phyloP scores from a whole-genome alignment of 495 filamentous ascomycete genomes.

The Penicillium taxi region DNA sequence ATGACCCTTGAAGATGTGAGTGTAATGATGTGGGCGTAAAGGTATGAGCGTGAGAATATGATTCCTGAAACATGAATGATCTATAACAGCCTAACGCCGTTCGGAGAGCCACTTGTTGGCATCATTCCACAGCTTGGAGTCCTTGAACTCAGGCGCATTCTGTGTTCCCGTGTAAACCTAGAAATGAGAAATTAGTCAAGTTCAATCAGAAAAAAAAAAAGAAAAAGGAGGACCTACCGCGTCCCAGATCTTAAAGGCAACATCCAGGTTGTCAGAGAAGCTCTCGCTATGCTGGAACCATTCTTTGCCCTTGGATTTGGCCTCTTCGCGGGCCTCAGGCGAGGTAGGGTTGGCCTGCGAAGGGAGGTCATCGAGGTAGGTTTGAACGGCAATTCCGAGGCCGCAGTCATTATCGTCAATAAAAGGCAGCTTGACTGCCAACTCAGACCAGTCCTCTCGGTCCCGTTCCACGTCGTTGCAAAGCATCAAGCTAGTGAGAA shows the following conservation, averaged over 20 bases:
- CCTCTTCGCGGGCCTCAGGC: conserved; percentile 51
- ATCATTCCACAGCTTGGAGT: conserved; percentile 55
- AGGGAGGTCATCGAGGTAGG: conserved; percentile 80
- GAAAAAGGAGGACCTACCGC: conserved; percentile 46
- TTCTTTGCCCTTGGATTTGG: conserved; percentile 54
- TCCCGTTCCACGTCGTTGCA: conserved; percentile 67
- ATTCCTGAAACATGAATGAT: no score
- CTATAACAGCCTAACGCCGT: no score
- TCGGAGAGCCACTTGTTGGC: conserved; percentile 56
- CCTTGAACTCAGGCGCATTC: conserved; percentile 55
- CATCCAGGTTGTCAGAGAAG: conserved; percentile 67
- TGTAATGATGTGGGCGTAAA: no score
- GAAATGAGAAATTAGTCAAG: conserved; percentile 9
- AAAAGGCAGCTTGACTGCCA: conserved; percentile 75
- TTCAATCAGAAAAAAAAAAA: neutral
- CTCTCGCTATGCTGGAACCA: conserved; percentile 72
- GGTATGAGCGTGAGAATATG: no score
- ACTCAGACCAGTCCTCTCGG: conserved; percentile 57
- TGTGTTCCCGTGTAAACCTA: conserved; percentile 61
- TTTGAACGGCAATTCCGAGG: conserved; percentile 84
- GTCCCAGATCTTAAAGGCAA: conserved; percentile 76
- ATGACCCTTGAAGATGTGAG: no score
- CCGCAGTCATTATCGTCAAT: conserved; percentile 73
- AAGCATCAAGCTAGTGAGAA: conserved; percentile 68
- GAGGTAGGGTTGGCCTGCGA: conserved; percentile 47